Evolutionary conservation across 805 yeast genomes (phyloP).

Genomic region (Ogataea allantospora): DNA sequence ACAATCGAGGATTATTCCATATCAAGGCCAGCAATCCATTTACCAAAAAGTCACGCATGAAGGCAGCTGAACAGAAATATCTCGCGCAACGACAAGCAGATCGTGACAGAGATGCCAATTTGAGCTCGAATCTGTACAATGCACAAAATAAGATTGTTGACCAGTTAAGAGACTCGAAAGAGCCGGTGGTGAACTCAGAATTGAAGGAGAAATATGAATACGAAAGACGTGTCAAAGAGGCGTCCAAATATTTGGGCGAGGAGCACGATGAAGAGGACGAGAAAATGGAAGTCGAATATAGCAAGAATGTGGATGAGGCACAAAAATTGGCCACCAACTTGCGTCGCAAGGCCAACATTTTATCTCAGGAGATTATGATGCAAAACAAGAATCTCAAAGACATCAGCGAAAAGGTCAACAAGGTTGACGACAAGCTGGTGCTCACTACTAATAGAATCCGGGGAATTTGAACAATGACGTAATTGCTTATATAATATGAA

Average conservation of each 20-base stretch:
- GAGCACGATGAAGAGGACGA: conserved; percentile 86
- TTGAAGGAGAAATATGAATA: conserved; percentile 46
- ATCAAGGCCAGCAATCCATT: conserved; percentile 85
- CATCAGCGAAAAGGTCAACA: conserved; percentile 82
- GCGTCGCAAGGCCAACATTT: conserved; percentile 66
- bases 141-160: conserved; percentile 32
- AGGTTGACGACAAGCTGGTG: conserved; percentile 71
- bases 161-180: conserved; percentile 45
- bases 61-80: conserved; percentile 69
- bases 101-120: conserved; percentile 28
- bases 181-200: conserved; percentile 26
- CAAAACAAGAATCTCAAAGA: conserved; percentile 74
- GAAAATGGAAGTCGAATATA: conserved; percentile 85
- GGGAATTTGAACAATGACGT: conserved; percentile 25
- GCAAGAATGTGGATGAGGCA: conserved; percentile 78
- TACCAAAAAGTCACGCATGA: conserved; percentile 72
- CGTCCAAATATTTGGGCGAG: conserved; percentile 76
- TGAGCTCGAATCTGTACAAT: conserved; percentile 27
- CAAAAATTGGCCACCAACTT: conserved; percentile 65
- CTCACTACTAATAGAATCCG: conserved; percentile 33
- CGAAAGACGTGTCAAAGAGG: conserved; percentile 52
- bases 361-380: conserved; percentile 72
- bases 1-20: conserved; percentile 78
- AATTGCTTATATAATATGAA: conserved; percentile 3
- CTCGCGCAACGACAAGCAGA: conserved; percentile 44